Percentiles rank a stretch among this genome's conserved stretches.
Conservation (phyloP, 208 protist species). For the Blastocrithidia nonstop region DNA sequence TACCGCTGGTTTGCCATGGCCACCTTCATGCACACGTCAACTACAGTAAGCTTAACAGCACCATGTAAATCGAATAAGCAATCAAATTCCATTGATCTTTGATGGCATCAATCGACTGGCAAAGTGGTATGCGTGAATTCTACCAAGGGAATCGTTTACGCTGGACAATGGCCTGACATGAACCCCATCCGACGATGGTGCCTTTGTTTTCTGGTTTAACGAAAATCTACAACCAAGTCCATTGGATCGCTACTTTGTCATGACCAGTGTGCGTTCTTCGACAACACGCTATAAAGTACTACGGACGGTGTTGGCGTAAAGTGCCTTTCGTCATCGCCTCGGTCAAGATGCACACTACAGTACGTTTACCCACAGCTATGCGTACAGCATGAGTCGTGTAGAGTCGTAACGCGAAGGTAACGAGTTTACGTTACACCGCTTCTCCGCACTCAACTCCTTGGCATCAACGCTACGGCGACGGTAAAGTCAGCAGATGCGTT, state of each 20-base stretch:
- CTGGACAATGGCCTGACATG: constrained; percentile 30
- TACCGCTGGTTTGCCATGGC: constrained; percentile 51
- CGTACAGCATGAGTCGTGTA: neutral
- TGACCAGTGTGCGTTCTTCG: constrained; percentile 28
- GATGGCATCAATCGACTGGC: constrained; percentile 16
- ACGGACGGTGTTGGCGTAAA: constrained; percentile 29
- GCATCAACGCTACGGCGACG: constrained; percentile 7
- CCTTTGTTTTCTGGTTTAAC: constrained; percentile 73
- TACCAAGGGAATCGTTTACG: constrained; percentile 39
- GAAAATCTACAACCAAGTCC: constrained; percentile 36
- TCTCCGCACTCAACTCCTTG: neutral
- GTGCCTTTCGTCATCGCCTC: constrained; percentile 25
- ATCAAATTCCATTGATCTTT: constrained; percentile 35
- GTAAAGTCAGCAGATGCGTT: constrained; percentile 6
- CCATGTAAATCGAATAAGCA: constrained; percentile 30
- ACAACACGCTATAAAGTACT: constrained; percentile 23
- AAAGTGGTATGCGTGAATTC: constrained; percentile 60
- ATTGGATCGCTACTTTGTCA: constrained; percentile 59
- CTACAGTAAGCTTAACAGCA: constrained; percentile 38
- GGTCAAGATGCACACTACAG: constrained; percentile 6
- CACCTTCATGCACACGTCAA: constrained; percentile 34
- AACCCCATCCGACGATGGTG: constrained; percentile 31
- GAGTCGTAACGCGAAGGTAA: neutral
- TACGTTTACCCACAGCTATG: constrained; percentile 4
- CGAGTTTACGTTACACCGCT: no score